Conservation (phyloP, 2,329 filamentous ascomycete genomes). For the Colletotrichum chrysophilum region DNA sequence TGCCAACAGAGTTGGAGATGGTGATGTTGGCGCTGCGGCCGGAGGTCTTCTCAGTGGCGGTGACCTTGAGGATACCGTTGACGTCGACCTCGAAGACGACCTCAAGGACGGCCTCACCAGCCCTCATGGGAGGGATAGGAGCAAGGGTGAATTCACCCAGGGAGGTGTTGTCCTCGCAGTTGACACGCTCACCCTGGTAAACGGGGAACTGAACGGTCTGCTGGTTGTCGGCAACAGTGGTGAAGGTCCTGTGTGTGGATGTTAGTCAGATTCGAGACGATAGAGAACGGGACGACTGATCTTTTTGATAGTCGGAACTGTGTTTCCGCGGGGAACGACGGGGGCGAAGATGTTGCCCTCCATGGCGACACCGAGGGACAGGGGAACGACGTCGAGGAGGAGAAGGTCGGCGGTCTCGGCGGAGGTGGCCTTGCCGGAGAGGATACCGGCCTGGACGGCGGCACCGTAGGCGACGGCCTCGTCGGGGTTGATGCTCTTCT, state of each 20-base stretch:
- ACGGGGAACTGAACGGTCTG: constrained; percentile 90
- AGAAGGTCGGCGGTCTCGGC: constrained; percentile 94
- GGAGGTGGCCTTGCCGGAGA: constrained; percentile 96
- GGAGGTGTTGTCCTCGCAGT: constrained; percentile 98
- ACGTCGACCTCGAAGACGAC: constrained; percentile 99
- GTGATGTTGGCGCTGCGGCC: constrained; percentile 99
- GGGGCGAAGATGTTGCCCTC: constrained; percentile 99
- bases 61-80: constrained; percentile 99
- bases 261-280: not conserved
- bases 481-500: constrained; percentile 99
- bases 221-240: constrained; percentile 80
- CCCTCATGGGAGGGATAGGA: constrained; percentile 85
- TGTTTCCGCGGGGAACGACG: constrained; percentile 81
- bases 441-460: constrained; percentile 97
- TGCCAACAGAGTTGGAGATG: constrained; percentile 99
- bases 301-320: constrained; percentile 84
- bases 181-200: constrained; percentile 95
- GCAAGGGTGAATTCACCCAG: constrained; percentile 96
- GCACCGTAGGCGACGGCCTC: constrained; percentile 99
- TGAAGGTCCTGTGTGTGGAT: constrained; percentile 68
- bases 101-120: constrained; percentile 95
- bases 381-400: constrained; percentile 92
- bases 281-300: too few relatives aligned
- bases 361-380: constrained; percentile 98
- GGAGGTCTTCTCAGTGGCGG: constrained; percentile 97